Base-by-base conservation (phyloP, 2,329 filamentous ascomycete genomes). In the Paraconiothyrium sp. region DNA sequence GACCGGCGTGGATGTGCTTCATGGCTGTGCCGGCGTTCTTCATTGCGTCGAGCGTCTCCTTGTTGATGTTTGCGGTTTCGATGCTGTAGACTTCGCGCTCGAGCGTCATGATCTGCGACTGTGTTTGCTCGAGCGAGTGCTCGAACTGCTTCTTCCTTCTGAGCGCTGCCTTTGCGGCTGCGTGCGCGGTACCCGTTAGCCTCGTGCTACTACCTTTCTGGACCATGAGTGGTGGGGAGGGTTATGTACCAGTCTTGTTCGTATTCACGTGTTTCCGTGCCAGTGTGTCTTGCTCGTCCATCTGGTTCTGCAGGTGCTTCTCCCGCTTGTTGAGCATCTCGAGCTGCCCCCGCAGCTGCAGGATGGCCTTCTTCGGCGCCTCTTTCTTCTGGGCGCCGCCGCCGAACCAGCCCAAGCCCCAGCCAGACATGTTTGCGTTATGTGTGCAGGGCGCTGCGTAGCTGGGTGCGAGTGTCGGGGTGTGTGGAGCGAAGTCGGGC, bases 281-380 rank as follows among this genome's bases (percentile, higher is more conserved):
- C 68, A 96, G 87, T 41, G 86, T 86, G 73, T 97, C 93, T 79
- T 98, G 94, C 79, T 98, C 93, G 30, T 93, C 90, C 84, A 98
- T 97, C 84, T 97, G 93, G 66, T 87, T 91, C 80, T 95, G 91
- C 64, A 98, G 82, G 77, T 98, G 93, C 79, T 88, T 92, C 84
- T 98, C 94, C 63, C 94, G 88, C 86, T 99, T 99, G 83, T 96
- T 93, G 76, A 99, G 86, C 94, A 98, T 98, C 72, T 97, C 94
- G 48, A 98, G 86, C 83, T 97, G 94, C 75, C 90, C 87, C 71
- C 95, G 89, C 75, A 99, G 84, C 63, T 88, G 88, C 60, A 99
- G 85, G 74, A 99, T 99, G 70, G 95, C 95, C 84, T 97, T 95
- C 87, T 99, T 99, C 60, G 95, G 93, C 63, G 89, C 91, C 83